These are phyloP conservation scores for Candida coquimbonensis DNA, from an alignment of 805 yeast genomes.

Conservation along the genomic window DNA sequence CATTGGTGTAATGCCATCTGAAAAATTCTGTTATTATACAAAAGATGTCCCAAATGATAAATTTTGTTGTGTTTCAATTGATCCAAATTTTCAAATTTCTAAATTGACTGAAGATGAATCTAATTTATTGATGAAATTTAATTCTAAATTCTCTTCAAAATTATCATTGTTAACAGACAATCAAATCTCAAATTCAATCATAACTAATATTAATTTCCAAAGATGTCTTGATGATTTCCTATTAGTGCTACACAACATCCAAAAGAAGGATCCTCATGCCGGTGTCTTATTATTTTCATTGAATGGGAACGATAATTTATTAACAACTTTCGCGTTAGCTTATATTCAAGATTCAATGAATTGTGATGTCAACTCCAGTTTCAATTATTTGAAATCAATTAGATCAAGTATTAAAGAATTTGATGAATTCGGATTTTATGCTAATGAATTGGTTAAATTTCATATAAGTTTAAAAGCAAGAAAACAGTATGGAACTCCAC, in stretches of 20 bases:
- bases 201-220: constrained; percentile 21
- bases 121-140: constrained; percentile 20
- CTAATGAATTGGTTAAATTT: constrained; percentile 19
- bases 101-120: constrained; percentile 23
- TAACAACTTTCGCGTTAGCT: constrained; percentile 18
- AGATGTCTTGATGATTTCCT: constrained; percentile 19
- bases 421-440: constrained; percentile 18
- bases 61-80: constrained; percentile 26
- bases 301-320: constrained; percentile 24
- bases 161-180: constrained; percentile 15
- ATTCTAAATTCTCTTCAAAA: constrained; percentile 20
- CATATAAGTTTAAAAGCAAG: constrained; percentile 14
- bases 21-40: constrained; percentile 25
- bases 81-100: constrained; percentile 28
- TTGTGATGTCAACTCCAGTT: constrained; percentile 19
- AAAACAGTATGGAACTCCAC: constrained; percentile 13
- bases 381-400: constrained; percentile 18
- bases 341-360: constrained; percentile 19
- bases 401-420: constrained; percentile 21
- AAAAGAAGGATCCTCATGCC: constrained; percentile 18
- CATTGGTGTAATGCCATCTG: constrained; percentile 30
- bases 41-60: constrained; percentile 21
- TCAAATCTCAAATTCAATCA: constrained; percentile 17
- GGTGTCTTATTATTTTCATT: constrained; percentile 22
- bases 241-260: constrained; percentile 13